phyloP scores from a whole-genome alignment of 768 basidiomycete species.

The Mycena haematopus region DNA sequence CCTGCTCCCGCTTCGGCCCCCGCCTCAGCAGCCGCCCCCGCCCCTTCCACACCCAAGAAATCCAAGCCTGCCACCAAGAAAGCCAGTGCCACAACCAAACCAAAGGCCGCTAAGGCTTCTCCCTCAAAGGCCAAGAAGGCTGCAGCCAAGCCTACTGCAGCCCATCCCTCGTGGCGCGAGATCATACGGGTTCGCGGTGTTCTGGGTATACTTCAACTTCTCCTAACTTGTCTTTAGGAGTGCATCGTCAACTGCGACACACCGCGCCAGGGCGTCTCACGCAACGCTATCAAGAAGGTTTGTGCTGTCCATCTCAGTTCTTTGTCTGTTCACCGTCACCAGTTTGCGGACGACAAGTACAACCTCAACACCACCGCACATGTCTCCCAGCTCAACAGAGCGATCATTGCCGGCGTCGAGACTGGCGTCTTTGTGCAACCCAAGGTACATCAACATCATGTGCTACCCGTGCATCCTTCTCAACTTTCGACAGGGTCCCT shows the following conservation, averaged over 20 bases:
- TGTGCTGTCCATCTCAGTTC: conserved; percentile 28
- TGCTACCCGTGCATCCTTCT: neutral
- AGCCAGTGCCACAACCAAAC: neutral
- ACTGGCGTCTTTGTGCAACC: conserved; percentile 45
- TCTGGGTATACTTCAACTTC: neutral
- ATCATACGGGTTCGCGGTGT: conserved; percentile 52
- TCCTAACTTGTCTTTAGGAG: conserved; percentile 53
- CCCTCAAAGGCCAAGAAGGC: conserved; percentile 44
- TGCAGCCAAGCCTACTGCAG: conserved; percentile 32
- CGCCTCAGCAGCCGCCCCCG: conserved; percentile 1
- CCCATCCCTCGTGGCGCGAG: conserved; percentile 61
- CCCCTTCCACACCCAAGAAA: conserved; percentile 8
- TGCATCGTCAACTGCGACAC: conserved; percentile 74
- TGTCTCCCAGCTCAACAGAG: conserved; percentile 73
- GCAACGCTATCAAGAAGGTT: conserved; percentile 84
- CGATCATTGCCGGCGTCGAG: conserved; percentile 75
- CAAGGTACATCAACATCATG: conserved; percentile 27
- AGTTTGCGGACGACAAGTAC: conserved; percentile 89
- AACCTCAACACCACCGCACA: conserved; percentile 72
- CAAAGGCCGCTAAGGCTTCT: conserved; percentile 2
- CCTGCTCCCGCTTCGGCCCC: conserved; percentile 3
- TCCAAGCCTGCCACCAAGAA: conserved; percentile 8
- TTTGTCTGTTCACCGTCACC: conserved; percentile 1
- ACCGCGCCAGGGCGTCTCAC: conserved; percentile 72
- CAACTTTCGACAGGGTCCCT: conserved; percentile 40